phyloP scores from a whole-genome alignment of 1,284 basidiomycete genomes.

The Porphyrellus sp. region DNA sequence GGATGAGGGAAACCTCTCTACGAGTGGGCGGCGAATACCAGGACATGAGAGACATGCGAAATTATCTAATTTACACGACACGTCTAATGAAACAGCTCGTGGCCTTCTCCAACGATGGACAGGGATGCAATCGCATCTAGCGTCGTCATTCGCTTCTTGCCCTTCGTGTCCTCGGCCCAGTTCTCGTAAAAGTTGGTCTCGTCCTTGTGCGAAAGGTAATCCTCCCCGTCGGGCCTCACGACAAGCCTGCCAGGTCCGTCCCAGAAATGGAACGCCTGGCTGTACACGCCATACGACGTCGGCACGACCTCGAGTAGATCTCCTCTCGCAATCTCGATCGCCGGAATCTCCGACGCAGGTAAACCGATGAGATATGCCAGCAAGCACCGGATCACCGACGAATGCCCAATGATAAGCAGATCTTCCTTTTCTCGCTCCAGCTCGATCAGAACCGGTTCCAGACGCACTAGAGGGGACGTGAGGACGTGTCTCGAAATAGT shows the following conservation, averaged over 20 bases:
- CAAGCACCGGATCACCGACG: slow-evolving; percentile 96
- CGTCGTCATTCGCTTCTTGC: slow-evolving; percentile 49
- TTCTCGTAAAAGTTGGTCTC: slow-evolving; percentile 82
- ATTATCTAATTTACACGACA: not conserved
- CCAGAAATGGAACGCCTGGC: slow-evolving; percentile 91
- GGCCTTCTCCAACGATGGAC: slow-evolving; percentile 7
- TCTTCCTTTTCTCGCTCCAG: slow-evolving; percentile 80
- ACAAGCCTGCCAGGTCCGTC: slow-evolving; percentile 68
- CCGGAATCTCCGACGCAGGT: slow-evolving; percentile 94
- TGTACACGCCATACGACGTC: slow-evolving; percentile 86
- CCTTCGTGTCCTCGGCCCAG: slow-evolving; percentile 78
- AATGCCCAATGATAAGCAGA: slow-evolving; percentile 78
- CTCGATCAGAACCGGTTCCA: slow-evolving; percentile 84
- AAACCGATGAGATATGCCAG: slow-evolving; percentile 90
- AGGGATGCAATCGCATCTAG: slow-evolving; percentile 28
- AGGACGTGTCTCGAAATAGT: not conserved
- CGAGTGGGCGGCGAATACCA: slow-evolving; percentile 61
- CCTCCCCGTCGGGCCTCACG: slow-evolving; percentile 42
- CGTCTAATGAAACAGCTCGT: slow-evolving; percentile 16
- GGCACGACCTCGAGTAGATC: slow-evolving; percentile 89
- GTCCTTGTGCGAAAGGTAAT: slow-evolving; percentile 45
- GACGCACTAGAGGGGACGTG: slow-evolving; percentile 47
- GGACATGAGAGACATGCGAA: slow-evolving; percentile 32
- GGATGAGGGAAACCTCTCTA: slow-evolving; percentile 59
- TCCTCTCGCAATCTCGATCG: slow-evolving; percentile 90